These are phyloP conservation scores for Lactarius sanguifluus DNA, from an alignment of 768 basidiomycete genomes.

Conservation along the genomic window DNA sequence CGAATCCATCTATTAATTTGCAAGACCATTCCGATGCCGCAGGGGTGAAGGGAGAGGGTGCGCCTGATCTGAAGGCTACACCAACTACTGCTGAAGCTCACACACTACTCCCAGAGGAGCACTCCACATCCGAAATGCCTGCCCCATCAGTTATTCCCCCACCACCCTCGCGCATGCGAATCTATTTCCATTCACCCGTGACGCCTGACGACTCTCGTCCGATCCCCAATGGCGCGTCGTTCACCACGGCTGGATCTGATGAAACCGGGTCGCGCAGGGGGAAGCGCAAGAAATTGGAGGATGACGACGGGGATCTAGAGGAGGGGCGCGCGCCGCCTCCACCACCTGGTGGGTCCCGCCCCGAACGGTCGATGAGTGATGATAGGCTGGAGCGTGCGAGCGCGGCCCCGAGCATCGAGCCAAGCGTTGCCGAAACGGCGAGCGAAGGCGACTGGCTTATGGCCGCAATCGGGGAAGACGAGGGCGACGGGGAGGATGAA, in stretches of 20 bases:
- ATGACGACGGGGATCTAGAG: slow-evolving; percentile 80
- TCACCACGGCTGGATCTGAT: slow-evolving; percentile 44
- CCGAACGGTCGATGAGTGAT: slow-evolving; percentile 45
- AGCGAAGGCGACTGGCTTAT: slow-evolving; percentile 88
- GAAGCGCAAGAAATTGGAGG: slow-evolving; percentile 87
- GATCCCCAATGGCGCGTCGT: slow-evolving; percentile 59
- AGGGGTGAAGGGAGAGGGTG: slow-evolving; percentile 9
- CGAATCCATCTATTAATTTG: slow-evolving; percentile 8
- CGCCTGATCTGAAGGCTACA: slow-evolving; percentile 9
- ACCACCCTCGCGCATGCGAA: slow-evolving; percentile 80
- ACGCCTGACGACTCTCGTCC: slow-evolving; percentile 78
- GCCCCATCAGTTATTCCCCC: slow-evolving; percentile 37
- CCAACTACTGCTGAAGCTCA: not conserved
- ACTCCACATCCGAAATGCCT: slow-evolving; percentile 30
- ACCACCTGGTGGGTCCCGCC: slow-evolving; percentile 47
- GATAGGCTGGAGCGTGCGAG: slow-evolving; percentile 59
- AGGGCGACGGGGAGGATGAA: slow-evolving; percentile 47
- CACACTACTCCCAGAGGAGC: slow-evolving; percentile 5
- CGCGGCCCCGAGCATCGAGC: slow-evolving; percentile 69
- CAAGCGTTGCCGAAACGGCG: slow-evolving; percentile 57
- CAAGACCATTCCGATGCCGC: slow-evolving; percentile 11
- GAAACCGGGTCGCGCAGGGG: slow-evolving; percentile 63
- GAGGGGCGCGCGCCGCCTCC: slow-evolving; percentile 67
- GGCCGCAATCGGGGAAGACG: slow-evolving; percentile 80
- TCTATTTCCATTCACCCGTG: slow-evolving; percentile 90